phyloP scores from a whole-genome alignment of 139 green algal species.

The Yamagishiella unicocca region DNA sequence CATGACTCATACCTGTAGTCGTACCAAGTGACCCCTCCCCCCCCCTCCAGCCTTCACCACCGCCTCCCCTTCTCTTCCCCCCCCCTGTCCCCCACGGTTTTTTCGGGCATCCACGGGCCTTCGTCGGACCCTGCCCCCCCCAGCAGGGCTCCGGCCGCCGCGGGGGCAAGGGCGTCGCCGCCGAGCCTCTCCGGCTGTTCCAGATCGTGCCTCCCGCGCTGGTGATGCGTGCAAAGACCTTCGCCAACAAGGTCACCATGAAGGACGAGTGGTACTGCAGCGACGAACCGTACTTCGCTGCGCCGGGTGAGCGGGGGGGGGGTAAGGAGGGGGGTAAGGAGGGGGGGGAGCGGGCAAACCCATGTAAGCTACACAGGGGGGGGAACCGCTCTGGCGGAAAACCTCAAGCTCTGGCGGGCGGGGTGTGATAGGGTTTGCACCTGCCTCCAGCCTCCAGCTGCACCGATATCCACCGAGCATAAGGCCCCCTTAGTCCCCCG shows the following conservation, averaged over 20 bases:
- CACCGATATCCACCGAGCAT: no score
- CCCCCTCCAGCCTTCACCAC: background rate
- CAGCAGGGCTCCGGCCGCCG: background rate
- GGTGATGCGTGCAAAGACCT: constrained; percentile 36
- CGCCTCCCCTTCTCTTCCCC: background rate
- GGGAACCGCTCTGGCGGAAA: no score
- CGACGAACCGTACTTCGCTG: constrained; percentile 58
- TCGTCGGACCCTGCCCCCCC: no score
- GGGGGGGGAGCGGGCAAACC: no score
- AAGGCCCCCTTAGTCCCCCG: no score
- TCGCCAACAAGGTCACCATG: constrained; percentile 54
- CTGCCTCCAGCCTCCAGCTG: no score
- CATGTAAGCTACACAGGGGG: no score
- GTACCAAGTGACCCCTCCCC: background rate
- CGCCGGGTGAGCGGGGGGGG: constrained; percentile 41
- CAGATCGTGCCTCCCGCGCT: constrained; percentile 47
- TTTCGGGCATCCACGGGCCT: background rate
- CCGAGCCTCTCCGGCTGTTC: constrained; percentile 41
- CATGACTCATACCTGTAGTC: no score
- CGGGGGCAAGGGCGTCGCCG: constrained; percentile 3
- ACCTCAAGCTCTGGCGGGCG: no score
- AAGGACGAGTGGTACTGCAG: constrained; percentile 54
- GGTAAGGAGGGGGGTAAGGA: background rate
- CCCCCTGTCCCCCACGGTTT: background rate
- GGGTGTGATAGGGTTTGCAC: no score